Conservation (phyloP, 108 stramenopile species). For the Halocafeteria seosinensis region DNA sequence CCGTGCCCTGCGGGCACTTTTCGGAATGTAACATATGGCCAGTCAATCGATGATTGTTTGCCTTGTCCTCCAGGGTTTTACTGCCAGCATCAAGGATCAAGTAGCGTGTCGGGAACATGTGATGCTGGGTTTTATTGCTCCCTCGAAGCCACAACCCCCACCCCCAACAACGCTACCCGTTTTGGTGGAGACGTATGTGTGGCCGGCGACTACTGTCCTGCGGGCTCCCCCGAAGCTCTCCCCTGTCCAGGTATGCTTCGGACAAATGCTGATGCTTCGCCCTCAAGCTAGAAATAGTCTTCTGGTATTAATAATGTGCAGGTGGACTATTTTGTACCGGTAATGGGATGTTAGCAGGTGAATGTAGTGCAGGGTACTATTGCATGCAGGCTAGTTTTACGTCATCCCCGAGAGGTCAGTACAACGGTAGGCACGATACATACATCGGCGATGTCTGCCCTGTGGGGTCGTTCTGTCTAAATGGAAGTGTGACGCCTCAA, state of each 20-base stretch:
- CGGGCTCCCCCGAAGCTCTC: neutral
- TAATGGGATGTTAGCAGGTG: constrained; percentile 7
- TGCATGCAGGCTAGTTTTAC: constrained; percentile 17
- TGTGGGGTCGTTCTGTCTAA: too few relatives aligned
- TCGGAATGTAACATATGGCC: neutral
- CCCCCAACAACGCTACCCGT: neutral
- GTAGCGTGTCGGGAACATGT: neutral
- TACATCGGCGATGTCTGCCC: too few relatives aligned
- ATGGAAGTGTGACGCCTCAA: too few relatives aligned
- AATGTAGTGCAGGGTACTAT: constrained; percentile 35
- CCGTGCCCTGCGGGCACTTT: neutral
- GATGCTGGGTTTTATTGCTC: neutral
- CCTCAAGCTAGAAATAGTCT: too few relatives aligned
- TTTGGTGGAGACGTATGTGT: neutral
- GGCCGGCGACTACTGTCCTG: neutral
- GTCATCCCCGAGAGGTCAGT: constrained; percentile 18
- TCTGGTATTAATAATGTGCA: too few relatives aligned
- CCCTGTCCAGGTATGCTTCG: neutral
- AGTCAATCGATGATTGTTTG: neutral
- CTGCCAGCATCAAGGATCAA: neutral
- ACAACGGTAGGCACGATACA: neutral
- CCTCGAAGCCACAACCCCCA: neutral
- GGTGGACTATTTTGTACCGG: neutral
- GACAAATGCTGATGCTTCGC: too few relatives aligned
- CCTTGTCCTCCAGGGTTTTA: neutral